Conservation (phyloP, 495 filamentous ascomycete genomes). For the Bacidia gigantensis region DNA sequence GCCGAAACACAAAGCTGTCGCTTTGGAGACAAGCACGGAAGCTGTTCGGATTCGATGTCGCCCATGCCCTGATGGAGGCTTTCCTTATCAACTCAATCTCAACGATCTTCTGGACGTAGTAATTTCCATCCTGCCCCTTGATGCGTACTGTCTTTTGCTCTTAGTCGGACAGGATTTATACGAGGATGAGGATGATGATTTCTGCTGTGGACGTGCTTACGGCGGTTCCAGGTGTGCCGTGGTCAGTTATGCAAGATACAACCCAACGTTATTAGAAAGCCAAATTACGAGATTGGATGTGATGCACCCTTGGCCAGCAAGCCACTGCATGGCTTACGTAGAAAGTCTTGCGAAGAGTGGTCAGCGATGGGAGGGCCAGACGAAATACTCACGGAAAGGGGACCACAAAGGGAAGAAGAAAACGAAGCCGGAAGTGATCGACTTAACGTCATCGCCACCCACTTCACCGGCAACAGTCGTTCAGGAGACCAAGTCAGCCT, state of each 20-base stretch:
- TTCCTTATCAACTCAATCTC: constrained; percentile 43
- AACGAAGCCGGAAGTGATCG: background rate
- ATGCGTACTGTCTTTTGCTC: constrained; percentile 47
- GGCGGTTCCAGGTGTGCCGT: constrained; percentile 47
- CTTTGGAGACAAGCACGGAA: constrained; percentile 25
- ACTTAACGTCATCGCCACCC: constrained; percentile 2
- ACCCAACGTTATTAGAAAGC: constrained; percentile 35
- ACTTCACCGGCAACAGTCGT: background rate
- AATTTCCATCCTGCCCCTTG: constrained; percentile 38
- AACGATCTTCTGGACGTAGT: constrained; percentile 49
- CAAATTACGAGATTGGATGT: constrained; percentile 28
- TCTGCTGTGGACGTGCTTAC: constrained; percentile 54
- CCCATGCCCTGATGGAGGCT: constrained; percentile 32
- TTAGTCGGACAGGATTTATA: constrained; percentile 50
- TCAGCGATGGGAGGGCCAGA: background rate
- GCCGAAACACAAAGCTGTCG: constrained; percentile 29
- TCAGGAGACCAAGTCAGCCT: background rate
- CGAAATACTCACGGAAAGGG: background rate
- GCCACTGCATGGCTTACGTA: constrained; percentile 43
- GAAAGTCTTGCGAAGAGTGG: constrained; percentile 6
- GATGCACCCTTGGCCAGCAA: constrained; percentile 48
- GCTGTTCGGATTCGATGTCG: constrained; percentile 42
- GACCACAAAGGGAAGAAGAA: background rate
- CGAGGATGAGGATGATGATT: constrained; percentile 53
- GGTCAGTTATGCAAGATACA: constrained; percentile 46